Percentiles rank a stretch among this genome's conserved stretches.
Evolutionary conservation across 1,139 yeast species (phyloP).

Genomic region (Yamadazyma aaseri): DNA sequence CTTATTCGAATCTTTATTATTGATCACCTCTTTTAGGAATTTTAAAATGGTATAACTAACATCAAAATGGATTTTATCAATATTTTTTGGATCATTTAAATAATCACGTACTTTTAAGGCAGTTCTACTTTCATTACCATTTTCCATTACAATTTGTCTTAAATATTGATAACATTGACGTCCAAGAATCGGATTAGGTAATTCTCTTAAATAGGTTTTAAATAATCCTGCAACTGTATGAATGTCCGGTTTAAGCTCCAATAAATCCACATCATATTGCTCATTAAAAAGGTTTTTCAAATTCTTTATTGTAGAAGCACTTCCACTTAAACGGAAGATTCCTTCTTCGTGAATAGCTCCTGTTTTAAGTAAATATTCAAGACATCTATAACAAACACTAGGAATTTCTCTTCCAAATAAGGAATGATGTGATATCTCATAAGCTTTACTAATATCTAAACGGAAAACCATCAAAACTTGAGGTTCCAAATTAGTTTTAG

Average conservation of each 20-base stretch:
- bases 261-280: slow-evolving; percentile 68
- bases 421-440: slow-evolving; percentile 47
- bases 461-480: slow-evolving; percentile 58
- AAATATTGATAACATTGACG: slow-evolving; percentile 41
- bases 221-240: slow-evolving; percentile 79
- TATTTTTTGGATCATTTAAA: slow-evolving; percentile 23
- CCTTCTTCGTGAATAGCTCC: slow-evolving; percentile 88
- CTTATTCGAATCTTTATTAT: slow-evolving; percentile 64
- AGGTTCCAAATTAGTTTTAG: slow-evolving; percentile 39
- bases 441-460: slow-evolving; percentile 54
- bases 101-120: slow-evolving; percentile 34
- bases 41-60: slow-evolving; percentile 65
- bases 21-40: slow-evolving; percentile 63
- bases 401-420: slow-evolving; percentile 59
- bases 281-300: slow-evolving; percentile 68
- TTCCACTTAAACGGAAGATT: slow-evolving; percentile 86
- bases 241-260: slow-evolving; percentile 51
- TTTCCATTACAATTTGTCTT: slow-evolving; percentile 24
- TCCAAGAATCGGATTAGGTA: slow-evolving; percentile 67
- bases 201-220: slow-evolving; percentile 69
- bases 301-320: slow-evolving; percentile 72
- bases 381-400: slow-evolving; percentile 72
- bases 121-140: slow-evolving; percentile 17
- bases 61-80: slow-evolving; percentile 51
- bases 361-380: slow-evolving; percentile 63